Percentiles rank a stretch among this genome's conserved stretches.
Conservation (phyloP, 805 yeast species). For the Kluyveromyces wickerhamii region DNA sequence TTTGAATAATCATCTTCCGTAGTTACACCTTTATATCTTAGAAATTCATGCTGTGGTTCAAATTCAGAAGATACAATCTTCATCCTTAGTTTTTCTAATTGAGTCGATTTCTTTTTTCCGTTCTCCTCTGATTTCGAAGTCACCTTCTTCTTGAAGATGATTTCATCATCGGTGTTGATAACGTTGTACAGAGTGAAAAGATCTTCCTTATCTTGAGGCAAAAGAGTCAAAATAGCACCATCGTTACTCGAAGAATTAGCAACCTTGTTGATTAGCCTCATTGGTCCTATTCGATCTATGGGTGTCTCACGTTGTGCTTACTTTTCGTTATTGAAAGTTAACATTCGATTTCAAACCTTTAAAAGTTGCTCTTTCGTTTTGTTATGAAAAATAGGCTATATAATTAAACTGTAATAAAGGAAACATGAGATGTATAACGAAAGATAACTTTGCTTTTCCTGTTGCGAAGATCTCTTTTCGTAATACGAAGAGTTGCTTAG, state of each 20-base stretch:
- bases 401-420: too few species aligned
- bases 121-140: slow-evolving; percentile 65
- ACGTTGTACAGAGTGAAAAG: slow-evolving; percentile 83
- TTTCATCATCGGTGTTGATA: slow-evolving; percentile 65
- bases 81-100: slow-evolving; percentile 52
- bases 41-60: slow-evolving; percentile 63
- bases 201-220: slow-evolving; percentile 87
- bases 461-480: too few species aligned
- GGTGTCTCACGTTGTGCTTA: too few species aligned
- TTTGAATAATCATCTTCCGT: slow-evolving; percentile 33
- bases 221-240: slow-evolving; percentile 39
- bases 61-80: slow-evolving; percentile 66
- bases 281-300: slow-evolving; percentile 6
- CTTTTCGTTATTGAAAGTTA: too few species aligned
- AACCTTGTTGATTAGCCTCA: slow-evolving; percentile 16
- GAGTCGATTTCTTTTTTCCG: slow-evolving; percentile 56
- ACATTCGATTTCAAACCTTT: too few species aligned
- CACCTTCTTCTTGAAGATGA: slow-evolving; percentile 54
- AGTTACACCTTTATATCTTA: slow-evolving; percentile 77
- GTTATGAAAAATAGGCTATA: too few species aligned
- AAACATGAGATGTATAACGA: too few species aligned
- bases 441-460: too few species aligned
- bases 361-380: too few species aligned
- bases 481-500: too few species aligned
- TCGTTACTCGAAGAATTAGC: slow-evolving; percentile 13